A percentile compares a stretch with the other conserved stretches of the same genome.
Evolutionary conservation across 345 rosid genomes (phyloP).

Genomic region (Clausena lansium): DNA sequence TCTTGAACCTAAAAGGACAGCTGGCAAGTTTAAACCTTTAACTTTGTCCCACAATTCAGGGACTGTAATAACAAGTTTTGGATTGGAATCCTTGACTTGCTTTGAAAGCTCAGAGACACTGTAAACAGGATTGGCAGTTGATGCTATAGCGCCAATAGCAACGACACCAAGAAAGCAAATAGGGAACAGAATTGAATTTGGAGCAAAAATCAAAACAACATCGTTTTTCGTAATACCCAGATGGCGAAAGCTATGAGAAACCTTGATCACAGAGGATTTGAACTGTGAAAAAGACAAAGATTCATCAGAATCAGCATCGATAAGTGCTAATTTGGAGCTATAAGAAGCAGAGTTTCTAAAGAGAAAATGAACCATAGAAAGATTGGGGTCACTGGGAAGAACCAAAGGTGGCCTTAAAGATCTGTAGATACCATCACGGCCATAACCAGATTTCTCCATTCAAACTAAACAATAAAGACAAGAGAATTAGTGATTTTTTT

Average conservation of each 20-base stretch:
- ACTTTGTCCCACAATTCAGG: constrained; percentile 61
- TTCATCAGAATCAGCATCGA: constrained; percentile 58
- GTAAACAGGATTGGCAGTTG: constrained; percentile 80
- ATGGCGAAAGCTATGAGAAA: constrained; percentile 60
- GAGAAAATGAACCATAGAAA: constrained; percentile 57
- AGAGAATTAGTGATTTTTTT: not conserved
- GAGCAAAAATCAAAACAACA: constrained; percentile 67
- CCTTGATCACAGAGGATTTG: constrained; percentile 53
- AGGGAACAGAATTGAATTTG: constrained; percentile 74
- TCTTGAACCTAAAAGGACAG: constrained; percentile 50
- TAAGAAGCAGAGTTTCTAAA: constrained; percentile 57
- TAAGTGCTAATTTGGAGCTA: constrained; percentile 58
- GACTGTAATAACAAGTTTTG: constrained; percentile 65
- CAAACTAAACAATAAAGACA: not conserved
- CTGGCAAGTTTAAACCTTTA: constrained; percentile 54
- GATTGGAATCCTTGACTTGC: constrained; percentile 64
- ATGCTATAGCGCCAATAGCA: constrained; percentile 67
- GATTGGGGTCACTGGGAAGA: constrained; percentile 63
- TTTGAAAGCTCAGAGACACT: constrained; percentile 59
- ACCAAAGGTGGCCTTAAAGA: constrained; percentile 57
- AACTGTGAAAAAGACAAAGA: constrained; percentile 59
- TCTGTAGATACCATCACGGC: constrained; percentile 78
- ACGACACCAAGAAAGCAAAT: constrained; percentile 68
- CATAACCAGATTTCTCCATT: constrained; percentile 88
- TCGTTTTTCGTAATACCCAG: constrained; percentile 68